These are phyloP conservation scores for Apium graveolens DNA, from an alignment of 129 eudicot genomes.

Conservation along the genomic window DNA sequence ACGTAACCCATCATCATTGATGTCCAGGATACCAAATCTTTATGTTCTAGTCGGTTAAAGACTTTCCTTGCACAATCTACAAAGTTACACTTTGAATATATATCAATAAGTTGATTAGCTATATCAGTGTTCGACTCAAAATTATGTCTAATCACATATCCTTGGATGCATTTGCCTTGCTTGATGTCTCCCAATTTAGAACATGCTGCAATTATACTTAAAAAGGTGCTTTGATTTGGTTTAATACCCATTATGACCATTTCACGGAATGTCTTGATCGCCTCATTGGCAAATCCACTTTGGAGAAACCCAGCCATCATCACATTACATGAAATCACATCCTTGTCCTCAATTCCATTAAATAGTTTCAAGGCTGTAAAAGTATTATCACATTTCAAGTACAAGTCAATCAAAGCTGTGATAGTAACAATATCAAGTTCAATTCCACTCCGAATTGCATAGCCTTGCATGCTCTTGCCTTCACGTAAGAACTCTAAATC, in stretches of 20 bases:
- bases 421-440: slow-evolving; percentile 43
- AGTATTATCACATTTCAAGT: slow-evolving; percentile 38
- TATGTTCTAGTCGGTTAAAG: slow-evolving; percentile 30
- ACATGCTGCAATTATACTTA: slow-evolving; percentile 31
- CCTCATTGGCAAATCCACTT: slow-evolving; percentile 34
- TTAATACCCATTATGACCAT: slow-evolving; percentile 24
- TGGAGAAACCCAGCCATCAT: slow-evolving; percentile 43
- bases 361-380: slow-evolving; percentile 30
- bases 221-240: slow-evolving; percentile 35
- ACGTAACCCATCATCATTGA: slow-evolving; percentile 56
- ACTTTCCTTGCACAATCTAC: slow-evolving; percentile 30
- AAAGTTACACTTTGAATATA: slow-evolving; percentile 44
- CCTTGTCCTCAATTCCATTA: slow-evolving; percentile 31
- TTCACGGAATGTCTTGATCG: slow-evolving; percentile 23
- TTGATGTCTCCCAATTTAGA: slow-evolving; percentile 29
- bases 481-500: slow-evolving; percentile 27
- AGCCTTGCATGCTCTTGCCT: slow-evolving; percentile 54
- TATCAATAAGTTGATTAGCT: slow-evolving; percentile 42
- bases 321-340: slow-evolving; percentile 36
- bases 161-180: slow-evolving; percentile 37
- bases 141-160: slow-evolving; percentile 43
- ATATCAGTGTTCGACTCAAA: slow-evolving; percentile 39
- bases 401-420: slow-evolving; percentile 51
- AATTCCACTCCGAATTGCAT: slow-evolving; percentile 31
- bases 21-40: slow-evolving; percentile 55